Percentiles rank a stretch among this genome's conserved stretches.
Evolutionary conservation across 768 basidiomycete genomes (phyloP).

Genomic region (Amanita inopinata): DNA sequence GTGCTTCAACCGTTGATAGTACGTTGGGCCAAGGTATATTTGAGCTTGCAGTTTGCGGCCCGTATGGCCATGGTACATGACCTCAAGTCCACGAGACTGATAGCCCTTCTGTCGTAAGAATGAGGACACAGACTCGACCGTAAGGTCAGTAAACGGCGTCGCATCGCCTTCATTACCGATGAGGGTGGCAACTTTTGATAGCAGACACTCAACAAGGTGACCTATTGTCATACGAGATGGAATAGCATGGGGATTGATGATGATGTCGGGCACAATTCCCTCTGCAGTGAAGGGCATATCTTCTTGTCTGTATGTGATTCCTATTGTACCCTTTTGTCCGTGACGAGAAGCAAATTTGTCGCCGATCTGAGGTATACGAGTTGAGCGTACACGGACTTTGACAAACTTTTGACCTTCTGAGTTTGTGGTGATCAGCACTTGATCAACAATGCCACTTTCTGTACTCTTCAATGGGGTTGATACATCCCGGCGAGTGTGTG

Average conservation of each 20-base stretch:
- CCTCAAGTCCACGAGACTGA: slow-evolving; percentile 92
- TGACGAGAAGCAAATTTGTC: slow-evolving; percentile 99
- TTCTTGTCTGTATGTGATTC: slow-evolving; percentile 98
- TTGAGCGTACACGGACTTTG: slow-evolving; percentile 92
- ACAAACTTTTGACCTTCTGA: slow-evolving; percentile 96
- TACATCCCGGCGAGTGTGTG: slow-evolving; percentile 90
- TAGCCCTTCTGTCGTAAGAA: slow-evolving; percentile 86
- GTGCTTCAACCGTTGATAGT: slow-evolving; percentile 98
- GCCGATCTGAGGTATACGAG: slow-evolving; percentile 94
- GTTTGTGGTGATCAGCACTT: slow-evolving; percentile 94
- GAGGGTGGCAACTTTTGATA: slow-evolving; percentile 93
- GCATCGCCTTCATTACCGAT: slow-evolving; percentile 97
- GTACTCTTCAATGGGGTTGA: slow-evolving; percentile 98
- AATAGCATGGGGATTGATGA: slow-evolving; percentile 99
- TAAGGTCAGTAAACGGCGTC: slow-evolving; percentile 96
- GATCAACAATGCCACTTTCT: slow-evolving; percentile 95
- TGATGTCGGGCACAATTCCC: slow-evolving; percentile 92
- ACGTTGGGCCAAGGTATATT: slow-evolving; percentile 96
- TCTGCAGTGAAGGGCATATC: slow-evolving; percentile 99
- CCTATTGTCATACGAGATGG: slow-evolving; percentile 99
- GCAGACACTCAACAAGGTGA: slow-evolving; percentile 95
- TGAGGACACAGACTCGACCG: slow-evolving; percentile 95
- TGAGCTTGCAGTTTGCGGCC: slow-evolving; percentile 98
- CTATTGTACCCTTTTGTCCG: slow-evolving; percentile 99
- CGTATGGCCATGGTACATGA: slow-evolving; percentile 99